Base-by-base conservation (phyloP, 1,139 yeast genomes). In the Meyerozyma elateridarum region DNA sequence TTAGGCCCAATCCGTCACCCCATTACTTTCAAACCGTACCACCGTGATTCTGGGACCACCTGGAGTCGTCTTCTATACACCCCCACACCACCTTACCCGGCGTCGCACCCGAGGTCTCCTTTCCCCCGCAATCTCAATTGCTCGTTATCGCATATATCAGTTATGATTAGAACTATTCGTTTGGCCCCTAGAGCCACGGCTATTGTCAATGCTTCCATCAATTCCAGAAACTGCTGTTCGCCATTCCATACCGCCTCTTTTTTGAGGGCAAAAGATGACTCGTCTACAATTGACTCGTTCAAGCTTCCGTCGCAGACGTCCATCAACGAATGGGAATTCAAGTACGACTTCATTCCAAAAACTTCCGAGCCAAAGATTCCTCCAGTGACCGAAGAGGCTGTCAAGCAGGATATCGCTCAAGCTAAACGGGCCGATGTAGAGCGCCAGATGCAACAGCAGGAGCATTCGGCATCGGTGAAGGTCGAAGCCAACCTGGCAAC, bases 301-400 rank as follows among this genome's bases (percentile, higher is more conserved):
- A 57, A 50, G 40, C 57, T 68, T 33, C 74, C 74, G 13, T 64
- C 72, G 3, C 74, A 68, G 41, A 63, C 73, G 2, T 67, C 73
- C 21, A 63, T 68, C 46, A 60, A 59, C 46, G 69, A 73, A 51
- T 59, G 69, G 66, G 74, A 64, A 44, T 73, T 72, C 56, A 72
- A 69, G 46, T 73, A 73, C 46, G 73, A 68, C 47, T 68, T 63
- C 40, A 59, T 66, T 34, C 73, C 73, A 15, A 64, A 62, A 42
- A 59, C 58, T 11, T 35, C 61, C 8, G 65, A 65, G 33, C 71
- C 76, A 14, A 69, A 72, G 49, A 64, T 73, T 15, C 79, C 79
- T 6, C 74, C 79, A 4, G 56, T 73, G 34, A 65, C 73, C 32
- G 57, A 62, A 15, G 72, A 71, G 41, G 79, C 79, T 2, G 68